Conservation (phyloP, 257 asterid genomes). For the Cruciata laevipes region DNA sequence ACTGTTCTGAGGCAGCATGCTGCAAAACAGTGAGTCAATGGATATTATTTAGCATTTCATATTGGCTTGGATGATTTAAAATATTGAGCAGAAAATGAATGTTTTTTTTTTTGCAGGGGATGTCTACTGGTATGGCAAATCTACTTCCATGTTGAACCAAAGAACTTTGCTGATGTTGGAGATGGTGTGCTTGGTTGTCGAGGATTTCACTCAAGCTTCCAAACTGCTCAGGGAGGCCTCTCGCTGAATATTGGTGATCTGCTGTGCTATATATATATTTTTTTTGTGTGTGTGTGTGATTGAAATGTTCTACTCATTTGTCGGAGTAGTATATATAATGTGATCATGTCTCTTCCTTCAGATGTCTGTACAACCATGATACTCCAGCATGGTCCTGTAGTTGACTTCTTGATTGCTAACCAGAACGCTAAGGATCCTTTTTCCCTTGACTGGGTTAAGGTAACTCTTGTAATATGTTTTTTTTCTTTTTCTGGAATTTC, state of each 20-base stretch:
- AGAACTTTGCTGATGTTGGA: constrained; percentile 68
- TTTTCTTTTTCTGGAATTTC: not conserved
- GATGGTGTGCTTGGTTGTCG: constrained; percentile 90
- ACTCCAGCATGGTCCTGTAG: constrained; percentile 74
- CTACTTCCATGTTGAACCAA: constrained; percentile 65
- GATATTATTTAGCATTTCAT: not conserved
- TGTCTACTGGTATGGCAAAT: constrained; percentile 82
- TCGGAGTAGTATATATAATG: not conserved
- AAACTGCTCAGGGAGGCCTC: constrained; percentile 77
- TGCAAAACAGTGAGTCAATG: constrained; percentile 73
- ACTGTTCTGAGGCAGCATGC: constrained; percentile 94
- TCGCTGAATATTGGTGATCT: constrained; percentile 73
- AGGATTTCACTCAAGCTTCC: constrained; percentile 86
- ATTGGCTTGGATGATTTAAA: not conserved
- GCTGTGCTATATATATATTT: not conserved
- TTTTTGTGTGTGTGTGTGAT: not conserved
- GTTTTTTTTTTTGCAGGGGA: constrained; percentile 49
- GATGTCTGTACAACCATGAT: constrained; percentile 91
- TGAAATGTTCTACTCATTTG: not conserved
- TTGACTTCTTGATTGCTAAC: constrained; percentile 61
- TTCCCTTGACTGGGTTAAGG: constrained; percentile 79
- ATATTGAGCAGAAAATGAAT: not conserved
- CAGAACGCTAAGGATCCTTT: constrained; percentile 75
- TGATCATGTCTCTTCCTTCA: constrained; percentile 19
- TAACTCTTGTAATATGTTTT: constrained; percentile 6